Evolutionary conservation across 805 yeast genomes (phyloP), one percentile per base, ranked within the genome.

Genomic region (Spathaspora arborariae): DNA sequence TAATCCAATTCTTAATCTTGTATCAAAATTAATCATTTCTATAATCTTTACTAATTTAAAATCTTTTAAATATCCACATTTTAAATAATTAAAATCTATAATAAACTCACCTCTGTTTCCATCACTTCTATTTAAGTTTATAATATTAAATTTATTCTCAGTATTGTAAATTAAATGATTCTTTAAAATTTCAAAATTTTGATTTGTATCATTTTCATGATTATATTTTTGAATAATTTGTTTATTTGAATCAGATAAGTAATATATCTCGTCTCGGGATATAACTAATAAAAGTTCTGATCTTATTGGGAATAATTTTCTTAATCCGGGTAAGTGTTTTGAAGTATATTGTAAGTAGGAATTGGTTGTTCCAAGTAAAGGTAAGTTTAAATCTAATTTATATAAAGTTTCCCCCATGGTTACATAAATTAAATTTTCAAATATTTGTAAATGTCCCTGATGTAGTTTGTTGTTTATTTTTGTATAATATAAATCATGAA

Each of bases 81-180:
- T 47, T 18, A 8, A 16, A 38, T 22, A 36, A 42, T 47, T 27
- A 24, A 22, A 47, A 2, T 26, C 20, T 13, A 47, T 47, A 21
- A 15, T 37, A 16, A 47, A 44, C 4, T 21, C 10, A n/a, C 5
- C 10, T 8, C 10, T 20, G 30, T 44, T 33, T 7, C 26, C 36
- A 5, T 38, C 45, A 3, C 2, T 16, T 38, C 49, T n/a, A 21
- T 44, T 44, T 10, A 50, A 41, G 37, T 50, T 47, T 5, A 40
- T 20, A 8, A 50, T 19, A 33, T 21, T 42, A 35, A 47, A 50
- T 20, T 22, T 18, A 3, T 26, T 18, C 5, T 35, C 35, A 16
- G 21, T 36, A 20, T 47, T 47, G 15, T 43, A 48, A 2, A 50
- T 33, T 19, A 50, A 45, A 45, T 42, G 47, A 43, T 46, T 43